A percentile compares a stretch with the other conserved stretches of the same genome.
Conservation (phyloP, 805 yeast genomes). For the Yarrowia alimentaria region DNA sequence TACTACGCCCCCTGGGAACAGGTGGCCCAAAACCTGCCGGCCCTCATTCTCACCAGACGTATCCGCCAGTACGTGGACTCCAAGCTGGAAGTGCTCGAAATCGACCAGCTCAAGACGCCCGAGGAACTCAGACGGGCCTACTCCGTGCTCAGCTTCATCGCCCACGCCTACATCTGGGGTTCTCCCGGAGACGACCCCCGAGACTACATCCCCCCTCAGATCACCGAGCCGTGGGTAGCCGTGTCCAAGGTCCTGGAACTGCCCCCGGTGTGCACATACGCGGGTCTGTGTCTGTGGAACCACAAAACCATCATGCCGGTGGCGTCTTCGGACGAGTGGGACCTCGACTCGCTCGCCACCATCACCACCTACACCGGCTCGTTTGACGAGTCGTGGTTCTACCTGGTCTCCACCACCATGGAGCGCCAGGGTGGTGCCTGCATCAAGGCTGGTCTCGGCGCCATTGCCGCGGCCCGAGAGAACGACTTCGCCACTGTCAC, state of each 20-base stretch:
- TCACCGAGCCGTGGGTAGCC: slow-evolving; percentile 68
- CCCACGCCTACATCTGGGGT: slow-evolving; percentile 92
- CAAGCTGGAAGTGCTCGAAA: slow-evolving; percentile 55
- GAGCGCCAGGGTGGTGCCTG: slow-evolving; percentile 79
- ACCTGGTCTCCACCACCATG: slow-evolving; percentile 80
- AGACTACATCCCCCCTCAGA: slow-evolving; percentile 60
- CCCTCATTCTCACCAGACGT: slow-evolving; percentile 63
- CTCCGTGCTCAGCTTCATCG: slow-evolving; percentile 70
- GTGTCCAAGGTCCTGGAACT: slow-evolving; percentile 61
- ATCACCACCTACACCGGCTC: slow-evolving; percentile 85
- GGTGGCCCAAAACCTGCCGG: slow-evolving; percentile 64
- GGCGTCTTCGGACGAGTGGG: slow-evolving; percentile 44
- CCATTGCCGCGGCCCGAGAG: slow-evolving; percentile 55
- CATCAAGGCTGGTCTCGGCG: slow-evolving; percentile 63
- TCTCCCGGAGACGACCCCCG: slow-evolving; percentile 53
- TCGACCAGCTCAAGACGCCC: slow-evolving; percentile 46
- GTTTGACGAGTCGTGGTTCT: slow-evolving; percentile 92
- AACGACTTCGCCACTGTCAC: slow-evolving; percentile 47
- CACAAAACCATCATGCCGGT: slow-evolving; percentile 60
- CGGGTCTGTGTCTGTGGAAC: slow-evolving; percentile 87
- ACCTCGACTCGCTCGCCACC: slow-evolving; percentile 70
- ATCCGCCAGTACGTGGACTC: slow-evolving; percentile 61
- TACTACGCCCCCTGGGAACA: slow-evolving; percentile 79
- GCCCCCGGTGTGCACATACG: slow-evolving; percentile 86
- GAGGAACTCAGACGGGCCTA: slow-evolving; percentile 75